Evolutionary conservation across 176 grass and related monocot genomes (phyloP).

Genomic region (Hordeum marinum): DNA sequence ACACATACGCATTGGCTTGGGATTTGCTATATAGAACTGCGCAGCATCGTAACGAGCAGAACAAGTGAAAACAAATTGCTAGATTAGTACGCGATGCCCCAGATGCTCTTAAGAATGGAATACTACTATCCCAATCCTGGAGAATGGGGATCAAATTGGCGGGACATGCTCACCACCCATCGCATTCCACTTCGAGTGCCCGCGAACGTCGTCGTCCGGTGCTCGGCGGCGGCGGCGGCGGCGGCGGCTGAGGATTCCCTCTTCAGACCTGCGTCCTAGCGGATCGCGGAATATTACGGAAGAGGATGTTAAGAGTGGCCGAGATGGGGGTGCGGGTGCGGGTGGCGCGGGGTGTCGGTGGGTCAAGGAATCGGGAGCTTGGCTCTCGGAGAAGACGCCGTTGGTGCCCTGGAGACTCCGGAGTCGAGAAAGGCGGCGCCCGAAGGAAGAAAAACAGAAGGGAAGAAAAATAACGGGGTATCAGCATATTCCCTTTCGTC

Average conservation of each 20-base stretch:
- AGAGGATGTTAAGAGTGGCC: neutral
- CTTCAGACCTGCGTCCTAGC: neutral
- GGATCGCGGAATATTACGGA: neutral
- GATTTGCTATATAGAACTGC: neutral
- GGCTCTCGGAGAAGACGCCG: neutral
- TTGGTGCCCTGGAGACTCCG: neutral
- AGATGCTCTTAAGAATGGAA: neutral
- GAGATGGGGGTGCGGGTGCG: neutral
- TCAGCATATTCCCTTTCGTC: neutral
- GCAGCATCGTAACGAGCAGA: neutral
- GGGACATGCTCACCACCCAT: neutral
- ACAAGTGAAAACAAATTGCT: neutral
- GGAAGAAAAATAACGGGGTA: neutral
- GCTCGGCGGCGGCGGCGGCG: neutral
- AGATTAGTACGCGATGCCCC: neutral
- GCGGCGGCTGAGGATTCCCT: neutral
- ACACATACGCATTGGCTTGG: neutral
- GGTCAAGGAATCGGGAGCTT: neutral
- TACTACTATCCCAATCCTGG: neutral
- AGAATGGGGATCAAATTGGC: neutral
- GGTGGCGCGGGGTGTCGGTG: neutral
- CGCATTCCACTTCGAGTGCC: neutral
- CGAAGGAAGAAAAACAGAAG: neutral
- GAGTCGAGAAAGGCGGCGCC: neutral
- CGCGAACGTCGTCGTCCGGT: neutral